phyloP scores from a whole-genome alignment of 2,329 filamentous ascomycete species.

The Penicillium sp. region DNA sequence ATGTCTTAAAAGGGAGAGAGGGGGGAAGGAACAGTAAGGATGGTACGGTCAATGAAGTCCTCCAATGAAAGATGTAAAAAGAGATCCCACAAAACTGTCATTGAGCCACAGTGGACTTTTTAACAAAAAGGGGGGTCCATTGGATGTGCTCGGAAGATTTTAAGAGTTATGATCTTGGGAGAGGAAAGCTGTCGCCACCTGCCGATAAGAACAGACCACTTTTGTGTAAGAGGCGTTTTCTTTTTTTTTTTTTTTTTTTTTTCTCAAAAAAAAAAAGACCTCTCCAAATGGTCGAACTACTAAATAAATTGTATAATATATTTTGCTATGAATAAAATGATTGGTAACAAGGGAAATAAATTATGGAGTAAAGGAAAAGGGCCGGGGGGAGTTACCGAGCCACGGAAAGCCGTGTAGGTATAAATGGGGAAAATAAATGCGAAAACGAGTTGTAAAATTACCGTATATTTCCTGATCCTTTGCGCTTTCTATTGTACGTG shows the following conservation, averaged over 20 bases:
- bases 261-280: background rate
- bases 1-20: conserved; percentile 18
- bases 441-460: background rate
- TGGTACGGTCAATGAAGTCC: conserved; percentile 23
- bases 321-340: conserved; percentile 12
- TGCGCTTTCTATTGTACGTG: background rate
- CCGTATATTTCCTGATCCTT: background rate
- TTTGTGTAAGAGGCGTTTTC: background rate
- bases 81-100: conserved; percentile 18
- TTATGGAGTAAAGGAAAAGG: conserved; percentile 22
- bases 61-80: conserved; percentile 22
- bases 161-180: background rate
- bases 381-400: conserved; percentile 5
- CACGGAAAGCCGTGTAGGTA: conserved; percentile 8
- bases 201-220: conserved; percentile 18
- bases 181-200: conserved; percentile 17
- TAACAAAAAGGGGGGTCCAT: background rate
- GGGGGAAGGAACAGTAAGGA: conserved; percentile 20
- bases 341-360: conserved; percentile 17
- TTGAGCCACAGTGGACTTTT: conserved; percentile 21
- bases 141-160: conserved; percentile 14
- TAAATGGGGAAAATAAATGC: conserved; percentile 14
- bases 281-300: background rate
- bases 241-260: conserved; percentile 10
- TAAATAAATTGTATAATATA: background rate